Evolutionary conservation across 768 basidiomycete species (phyloP).

Genomic region (Russula emetica): DNA sequence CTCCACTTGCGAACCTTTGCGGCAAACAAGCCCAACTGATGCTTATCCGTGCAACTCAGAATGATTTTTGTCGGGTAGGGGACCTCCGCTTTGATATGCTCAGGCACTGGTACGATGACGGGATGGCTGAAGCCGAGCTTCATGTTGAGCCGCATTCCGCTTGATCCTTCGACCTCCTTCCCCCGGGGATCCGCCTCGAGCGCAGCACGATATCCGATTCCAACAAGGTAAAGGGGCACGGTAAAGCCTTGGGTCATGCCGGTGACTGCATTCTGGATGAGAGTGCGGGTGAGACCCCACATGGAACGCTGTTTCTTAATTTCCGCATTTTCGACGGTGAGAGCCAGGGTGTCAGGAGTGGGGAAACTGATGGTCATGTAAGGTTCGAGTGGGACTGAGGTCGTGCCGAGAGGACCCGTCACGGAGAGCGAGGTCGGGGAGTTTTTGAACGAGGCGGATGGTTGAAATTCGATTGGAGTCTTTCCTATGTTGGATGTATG

Average conservation of each 20-base stretch:
- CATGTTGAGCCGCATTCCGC: slow-evolving; percentile 72
- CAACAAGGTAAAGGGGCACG: slow-evolving; percentile 82
- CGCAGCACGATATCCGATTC: slow-evolving; percentile 88
- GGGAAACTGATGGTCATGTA: slow-evolving; percentile 42
- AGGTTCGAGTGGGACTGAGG: slow-evolving; percentile 45
- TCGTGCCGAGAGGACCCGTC: slow-evolving; percentile 52
- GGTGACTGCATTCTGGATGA: slow-evolving; percentile 82
- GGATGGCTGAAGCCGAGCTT: slow-evolving; percentile 92
- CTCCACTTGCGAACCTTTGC: slow-evolving; percentile 79
- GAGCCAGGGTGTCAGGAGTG: slow-evolving; percentile 35
- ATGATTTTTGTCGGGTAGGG: slow-evolving; percentile 80
- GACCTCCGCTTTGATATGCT: slow-evolving; percentile 74
- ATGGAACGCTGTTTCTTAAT: slow-evolving; percentile 77
- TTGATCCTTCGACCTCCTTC: slow-evolving; percentile 48
- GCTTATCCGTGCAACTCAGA: slow-evolving; percentile 82
- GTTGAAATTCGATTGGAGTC: slow-evolving; percentile 49
- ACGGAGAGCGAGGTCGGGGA: slow-evolving; percentile 46
- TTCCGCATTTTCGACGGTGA: slow-evolving; percentile 53
- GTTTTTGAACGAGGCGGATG: slow-evolving; percentile 42
- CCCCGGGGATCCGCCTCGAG: slow-evolving; percentile 74
- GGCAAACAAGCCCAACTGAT: slow-evolving; percentile 80
- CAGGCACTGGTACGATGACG: slow-evolving; percentile 77
- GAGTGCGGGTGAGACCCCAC: slow-evolving; percentile 93
- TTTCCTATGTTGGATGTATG: slow-evolving; percentile 47
- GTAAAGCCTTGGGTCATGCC: slow-evolving; percentile 89